Evolutionary conservation across 176 grass and related monocot species (phyloP).

Genomic region (Zizania latifolia): DNA sequence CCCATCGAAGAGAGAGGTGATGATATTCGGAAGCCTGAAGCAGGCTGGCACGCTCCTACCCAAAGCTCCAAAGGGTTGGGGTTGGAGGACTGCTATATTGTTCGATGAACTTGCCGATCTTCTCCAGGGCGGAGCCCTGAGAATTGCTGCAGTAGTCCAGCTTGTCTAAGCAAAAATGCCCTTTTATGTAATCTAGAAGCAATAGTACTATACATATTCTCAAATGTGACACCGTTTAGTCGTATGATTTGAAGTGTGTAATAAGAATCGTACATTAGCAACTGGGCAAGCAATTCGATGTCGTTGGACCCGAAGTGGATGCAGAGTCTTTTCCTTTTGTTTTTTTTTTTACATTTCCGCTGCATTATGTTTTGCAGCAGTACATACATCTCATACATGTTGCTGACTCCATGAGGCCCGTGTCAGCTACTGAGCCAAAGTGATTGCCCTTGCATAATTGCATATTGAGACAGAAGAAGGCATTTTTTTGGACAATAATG

Average conservation of each 20-base stretch:
- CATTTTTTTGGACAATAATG: no score
- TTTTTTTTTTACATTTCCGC: no score
- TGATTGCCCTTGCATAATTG: no score
- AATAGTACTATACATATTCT: background rate
- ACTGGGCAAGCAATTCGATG: background rate
- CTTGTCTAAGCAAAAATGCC: slow-evolving; percentile 41
- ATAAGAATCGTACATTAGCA: slow-evolving; percentile 11
- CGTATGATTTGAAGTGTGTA: background rate
- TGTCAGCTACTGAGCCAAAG: no score
- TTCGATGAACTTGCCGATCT: slow-evolving; percentile 91
- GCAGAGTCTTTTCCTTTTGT: no score
- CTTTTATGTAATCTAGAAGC: background rate
- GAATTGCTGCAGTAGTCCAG: slow-evolving; percentile 75
- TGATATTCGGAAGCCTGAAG: slow-evolving; percentile 91
- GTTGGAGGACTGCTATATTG: slow-evolving; percentile 87
- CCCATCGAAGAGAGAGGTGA: slow-evolving; percentile 84
- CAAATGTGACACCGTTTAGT: background rate
- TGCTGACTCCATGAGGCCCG: no score
- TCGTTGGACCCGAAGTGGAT: no score
- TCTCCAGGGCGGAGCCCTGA: slow-evolving; percentile 74
- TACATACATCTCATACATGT: no score
- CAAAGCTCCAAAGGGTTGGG: slow-evolving; percentile 95
- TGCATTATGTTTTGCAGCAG: no score
- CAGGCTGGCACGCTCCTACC: slow-evolving; percentile 83
- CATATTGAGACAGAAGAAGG: no score